Evolutionary conservation across 495 filamentous ascomycete genomes (phyloP).

Genomic region (Staphylotrichum longicolle): DNA sequence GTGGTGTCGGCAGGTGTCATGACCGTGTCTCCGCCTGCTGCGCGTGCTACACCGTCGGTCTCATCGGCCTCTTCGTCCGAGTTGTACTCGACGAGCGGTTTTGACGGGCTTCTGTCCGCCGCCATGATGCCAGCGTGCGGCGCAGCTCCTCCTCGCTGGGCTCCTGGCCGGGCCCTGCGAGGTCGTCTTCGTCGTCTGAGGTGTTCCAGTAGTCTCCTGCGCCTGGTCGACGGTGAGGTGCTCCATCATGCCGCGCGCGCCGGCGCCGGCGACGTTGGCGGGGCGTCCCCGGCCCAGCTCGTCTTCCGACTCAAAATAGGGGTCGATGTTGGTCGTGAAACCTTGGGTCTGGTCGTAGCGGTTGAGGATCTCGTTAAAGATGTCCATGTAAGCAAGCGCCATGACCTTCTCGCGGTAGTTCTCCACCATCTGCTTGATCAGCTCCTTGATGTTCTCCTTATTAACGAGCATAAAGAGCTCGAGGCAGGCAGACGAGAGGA

Average conservation of each 20-base stretch:
- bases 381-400: constrained; percentile 79
- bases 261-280: constrained; percentile 44
- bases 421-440: constrained; percentile 83
- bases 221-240: constrained; percentile 65
- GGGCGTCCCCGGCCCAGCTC: constrained; percentile 51
- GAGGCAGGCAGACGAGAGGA: constrained; percentile 92
- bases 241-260: constrained; percentile 68
- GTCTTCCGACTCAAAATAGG: constrained; percentile 50
- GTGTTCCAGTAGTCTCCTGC: constrained; percentile 93
- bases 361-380: constrained; percentile 70
- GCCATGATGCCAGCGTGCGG: constrained; percentile 29
- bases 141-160: constrained; percentile 15
- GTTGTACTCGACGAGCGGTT: constrained; percentile 84
- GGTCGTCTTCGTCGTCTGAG: constrained; percentile 81
- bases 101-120: constrained; percentile 45
- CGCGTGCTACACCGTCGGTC: constrained; percentile 33
- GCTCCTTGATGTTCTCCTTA: constrained; percentile 75
- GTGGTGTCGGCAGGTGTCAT: constrained; percentile 35
- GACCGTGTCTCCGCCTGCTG: constrained; percentile 21
- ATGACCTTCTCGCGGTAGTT: constrained; percentile 81
- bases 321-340: constrained; percentile 60
- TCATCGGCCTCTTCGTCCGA: constrained; percentile 69
- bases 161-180: constrained; percentile 31
- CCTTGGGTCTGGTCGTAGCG: constrained; percentile 79
- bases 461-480: constrained; percentile 93